Evolutionary conservation across 495 filamentous ascomycete genomes (phyloP).

Genomic region (Sabuloglossum arenarium): DNA sequence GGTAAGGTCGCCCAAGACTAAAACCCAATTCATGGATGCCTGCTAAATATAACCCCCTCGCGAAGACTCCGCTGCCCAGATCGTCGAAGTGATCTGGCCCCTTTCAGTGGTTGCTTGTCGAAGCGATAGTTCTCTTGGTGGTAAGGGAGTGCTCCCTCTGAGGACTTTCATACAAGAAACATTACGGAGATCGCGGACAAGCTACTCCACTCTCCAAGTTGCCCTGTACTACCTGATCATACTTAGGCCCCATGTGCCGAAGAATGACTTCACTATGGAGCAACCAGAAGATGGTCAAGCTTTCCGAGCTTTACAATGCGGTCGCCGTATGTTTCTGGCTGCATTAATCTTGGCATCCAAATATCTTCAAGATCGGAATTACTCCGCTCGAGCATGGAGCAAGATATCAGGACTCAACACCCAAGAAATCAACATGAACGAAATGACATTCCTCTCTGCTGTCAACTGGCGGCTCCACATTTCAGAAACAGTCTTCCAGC

Average conservation of each 20-base stretch:
- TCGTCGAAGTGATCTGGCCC: slow-evolving; percentile 97
- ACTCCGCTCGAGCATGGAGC: slow-evolving; percentile 92
- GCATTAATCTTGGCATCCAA: slow-evolving; percentile 87
- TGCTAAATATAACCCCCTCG: background rate
- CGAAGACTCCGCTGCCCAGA: slow-evolving; percentile 88
- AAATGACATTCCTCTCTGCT: slow-evolving; percentile 76
- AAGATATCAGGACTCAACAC: slow-evolving; percentile 90
- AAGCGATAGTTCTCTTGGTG: slow-evolving; percentile 25
- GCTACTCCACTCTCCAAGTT: slow-evolving; percentile 92
- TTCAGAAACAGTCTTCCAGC: slow-evolving; percentile 65
- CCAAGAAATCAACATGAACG: slow-evolving; percentile 86
- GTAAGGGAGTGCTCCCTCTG: slow-evolving; percentile 62
- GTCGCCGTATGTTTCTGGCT: slow-evolving; percentile 91
- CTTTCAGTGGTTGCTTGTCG: slow-evolving; percentile 37
- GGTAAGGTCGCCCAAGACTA: slow-evolving; percentile 45
- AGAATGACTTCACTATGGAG: slow-evolving; percentile 68
- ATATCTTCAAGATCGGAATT: slow-evolving; percentile 94
- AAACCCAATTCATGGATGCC: slow-evolving; percentile 4
- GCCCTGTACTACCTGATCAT: slow-evolving; percentile 91
- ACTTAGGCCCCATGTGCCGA: slow-evolving; percentile 78
- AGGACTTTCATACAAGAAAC: slow-evolving; percentile 96
- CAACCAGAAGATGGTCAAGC: slow-evolving; percentile 53
- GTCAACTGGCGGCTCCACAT: slow-evolving; percentile 93
- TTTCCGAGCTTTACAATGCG: slow-evolving; percentile 77
- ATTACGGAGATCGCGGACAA: slow-evolving; percentile 78